Percentiles rank a stretch among this genome's conserved stretches.
phyloP scores from a whole-genome alignment of 176 grass and related monocot species.

The Panicum miliaceum region DNA sequence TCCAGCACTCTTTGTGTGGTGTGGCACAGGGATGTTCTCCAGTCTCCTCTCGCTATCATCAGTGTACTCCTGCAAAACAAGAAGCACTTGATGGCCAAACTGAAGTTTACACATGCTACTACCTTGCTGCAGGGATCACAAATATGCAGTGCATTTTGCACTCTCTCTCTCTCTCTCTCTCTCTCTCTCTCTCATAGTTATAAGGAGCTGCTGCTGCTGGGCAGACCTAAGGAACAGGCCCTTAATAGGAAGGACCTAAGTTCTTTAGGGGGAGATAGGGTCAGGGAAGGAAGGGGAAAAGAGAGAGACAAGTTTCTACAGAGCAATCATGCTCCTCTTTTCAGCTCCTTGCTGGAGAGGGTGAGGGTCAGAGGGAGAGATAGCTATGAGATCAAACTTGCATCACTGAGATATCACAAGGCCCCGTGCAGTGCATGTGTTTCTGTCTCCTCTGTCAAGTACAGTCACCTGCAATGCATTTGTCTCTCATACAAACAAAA shows the following conservation, averaged over 20 bases:
- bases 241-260: constrained; percentile 49
- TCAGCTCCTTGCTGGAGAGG: background rate
- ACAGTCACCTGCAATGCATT: constrained; percentile 6
- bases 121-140: constrained; percentile 32
- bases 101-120: constrained; percentile 52
- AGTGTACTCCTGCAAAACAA: constrained; percentile 42
- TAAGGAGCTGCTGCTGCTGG: background rate
- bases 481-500: background rate
- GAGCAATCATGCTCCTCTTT: constrained; percentile 50
- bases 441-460: background rate
- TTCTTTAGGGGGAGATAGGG: constrained; percentile 32
- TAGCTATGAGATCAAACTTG: constrained; percentile 25
- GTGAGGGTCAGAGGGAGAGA: background rate
- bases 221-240: constrained; percentile 35
- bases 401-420: constrained; percentile 51
- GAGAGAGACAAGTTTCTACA: constrained; percentile 30
- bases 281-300: background rate
- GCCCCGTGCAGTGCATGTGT: constrained; percentile 11
- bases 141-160: constrained; percentile 15
- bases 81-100: constrained; percentile 51
- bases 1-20: constrained; percentile 15
- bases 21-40: constrained; percentile 6
- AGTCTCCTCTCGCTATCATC: constrained; percentile 46
- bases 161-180: background rate
- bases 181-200: background rate